Evolutionary conservation across 2,329 filamentous ascomycete genomes (phyloP).

Genomic region (Xylaria digitata): DNA sequence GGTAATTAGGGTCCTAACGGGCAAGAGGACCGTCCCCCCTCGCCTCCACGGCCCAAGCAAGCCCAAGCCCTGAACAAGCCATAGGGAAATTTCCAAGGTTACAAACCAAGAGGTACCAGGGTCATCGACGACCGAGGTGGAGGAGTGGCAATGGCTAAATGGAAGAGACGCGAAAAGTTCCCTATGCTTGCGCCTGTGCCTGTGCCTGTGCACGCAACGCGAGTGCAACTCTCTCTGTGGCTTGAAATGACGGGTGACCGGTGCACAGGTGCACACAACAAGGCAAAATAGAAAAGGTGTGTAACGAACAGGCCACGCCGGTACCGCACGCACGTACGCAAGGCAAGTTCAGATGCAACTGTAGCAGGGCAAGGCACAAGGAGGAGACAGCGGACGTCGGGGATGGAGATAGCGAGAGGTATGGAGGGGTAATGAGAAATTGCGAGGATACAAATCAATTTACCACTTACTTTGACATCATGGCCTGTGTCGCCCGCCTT

Average conservation of each 20-base stretch:
- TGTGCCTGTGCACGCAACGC: slow-evolving; percentile 22
- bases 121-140: slow-evolving; percentile 29
- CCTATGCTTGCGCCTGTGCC: slow-evolving; percentile 17
- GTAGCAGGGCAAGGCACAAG: slow-evolving; percentile 28
- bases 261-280: slow-evolving; percentile 16
- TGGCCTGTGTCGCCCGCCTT: slow-evolving; percentile 69
- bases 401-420: slow-evolving; percentile 32
- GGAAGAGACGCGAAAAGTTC: slow-evolving; percentile 29
- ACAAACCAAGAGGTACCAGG: slow-evolving; percentile 23
- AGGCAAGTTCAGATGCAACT: slow-evolving; percentile 34
- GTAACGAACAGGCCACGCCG: slow-evolving; percentile 28
- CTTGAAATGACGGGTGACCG: slow-evolving; percentile 20
- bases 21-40: slow-evolving; percentile 39
- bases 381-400: slow-evolving; percentile 31
- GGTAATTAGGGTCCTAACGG: slow-evolving; percentile 36
- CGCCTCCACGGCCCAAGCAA: slow-evolving; percentile 39
- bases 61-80: slow-evolving; percentile 26
- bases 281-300: slow-evolving; percentile 28
- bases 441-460: slow-evolving; percentile 40
- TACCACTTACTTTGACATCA: slow-evolving; percentile 69
- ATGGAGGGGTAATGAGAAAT: slow-evolving; percentile 40
- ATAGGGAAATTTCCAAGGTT: slow-evolving; percentile 31
- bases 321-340: slow-evolving; percentile 11
- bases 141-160: slow-evolving; percentile 35
- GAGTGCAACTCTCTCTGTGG: slow-evolving; percentile 33